Evolutionary conservation across 805 yeast genomes (phyloP).

Genomic region (Clavispora phyllophila): DNA sequence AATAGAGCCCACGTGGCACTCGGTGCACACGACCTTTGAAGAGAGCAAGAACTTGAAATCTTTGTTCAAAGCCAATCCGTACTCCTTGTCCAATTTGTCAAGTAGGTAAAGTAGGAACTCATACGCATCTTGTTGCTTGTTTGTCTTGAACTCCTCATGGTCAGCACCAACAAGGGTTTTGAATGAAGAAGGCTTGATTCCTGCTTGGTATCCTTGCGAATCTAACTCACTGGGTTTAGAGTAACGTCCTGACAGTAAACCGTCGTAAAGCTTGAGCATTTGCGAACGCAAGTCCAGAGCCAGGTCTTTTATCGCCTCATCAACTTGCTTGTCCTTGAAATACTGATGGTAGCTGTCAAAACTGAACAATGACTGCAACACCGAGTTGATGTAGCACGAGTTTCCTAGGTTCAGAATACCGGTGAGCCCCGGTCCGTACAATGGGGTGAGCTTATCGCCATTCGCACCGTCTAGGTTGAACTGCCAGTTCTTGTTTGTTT

Average conservation of each 20-base stretch:
- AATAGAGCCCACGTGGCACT: slow-evolving; percentile 59
- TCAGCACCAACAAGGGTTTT: slow-evolving; percentile 71
- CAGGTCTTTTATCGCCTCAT: slow-evolving; percentile 41
- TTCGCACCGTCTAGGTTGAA: slow-evolving; percentile 70
- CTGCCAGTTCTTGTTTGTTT: slow-evolving; percentile 91
- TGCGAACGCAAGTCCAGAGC: slow-evolving; percentile 68
- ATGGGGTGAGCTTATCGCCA: slow-evolving; percentile 59
- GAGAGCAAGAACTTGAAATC: slow-evolving; percentile 61
- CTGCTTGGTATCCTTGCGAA: slow-evolving; percentile 58
- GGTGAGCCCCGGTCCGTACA: slow-evolving; percentile 72
- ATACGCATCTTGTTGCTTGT: slow-evolving; percentile 92
- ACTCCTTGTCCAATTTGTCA: slow-evolving; percentile 52
- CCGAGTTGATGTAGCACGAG: slow-evolving; percentile 85
- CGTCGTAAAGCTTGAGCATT: slow-evolving; percentile 73
- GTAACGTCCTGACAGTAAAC: slow-evolving; percentile 68
- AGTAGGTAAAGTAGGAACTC: slow-evolving; percentile 74
- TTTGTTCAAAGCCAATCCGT: slow-evolving; percentile 44
- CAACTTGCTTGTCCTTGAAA: slow-evolving; percentile 32
- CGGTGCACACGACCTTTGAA: slow-evolving; percentile 53
- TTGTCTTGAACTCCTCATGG: slow-evolving; percentile 79
- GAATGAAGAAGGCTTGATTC: slow-evolving; percentile 72
- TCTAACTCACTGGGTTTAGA: slow-evolving; percentile 48
- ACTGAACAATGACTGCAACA: slow-evolving; percentile 64
- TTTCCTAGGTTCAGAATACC: slow-evolving; percentile 91
- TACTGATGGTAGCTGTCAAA: slow-evolving; percentile 32